phyloP scores from a whole-genome alignment of 352 stramenopile genomes.

The Sclerospora graminicola region DNA sequence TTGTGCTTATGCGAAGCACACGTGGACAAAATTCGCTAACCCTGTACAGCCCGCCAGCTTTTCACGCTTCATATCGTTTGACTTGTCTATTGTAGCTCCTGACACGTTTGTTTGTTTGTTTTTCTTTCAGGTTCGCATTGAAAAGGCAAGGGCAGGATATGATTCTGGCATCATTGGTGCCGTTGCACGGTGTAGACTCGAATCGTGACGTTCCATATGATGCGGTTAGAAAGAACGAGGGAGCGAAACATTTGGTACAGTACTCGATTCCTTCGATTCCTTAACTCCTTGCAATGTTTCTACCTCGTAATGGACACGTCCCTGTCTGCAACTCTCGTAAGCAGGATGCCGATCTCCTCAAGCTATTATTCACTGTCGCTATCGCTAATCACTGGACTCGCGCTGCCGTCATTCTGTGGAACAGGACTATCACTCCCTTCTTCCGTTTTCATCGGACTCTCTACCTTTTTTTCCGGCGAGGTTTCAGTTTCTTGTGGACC shows the following conservation, averaged over 20 bases:
- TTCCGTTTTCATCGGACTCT: conserved; percentile 5
- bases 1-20: conserved; percentile 48
- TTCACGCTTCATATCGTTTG: too few species aligned
- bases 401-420: conserved; percentile 23
- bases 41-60: conserved; percentile 25
- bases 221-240: conserved; percentile 1
- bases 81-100: not conserved
- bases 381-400: conserved; percentile 64
- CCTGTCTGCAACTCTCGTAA: too few species aligned
- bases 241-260: too few species aligned
- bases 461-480: conserved; percentile 3
- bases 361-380: conserved; percentile 65
- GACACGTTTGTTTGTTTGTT: not conserved
- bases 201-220: conserved; percentile 5
- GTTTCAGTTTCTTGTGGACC: conserved; percentile 18
- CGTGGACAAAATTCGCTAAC: conserved; percentile 65
- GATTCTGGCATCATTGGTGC: conserved; percentile 76
- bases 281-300: too few species aligned
- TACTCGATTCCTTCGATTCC: too few species aligned
- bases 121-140: conserved; percentile 43
- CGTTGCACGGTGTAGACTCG: conserved; percentile 30
- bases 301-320: too few species aligned
- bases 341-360: conserved; percentile 10
- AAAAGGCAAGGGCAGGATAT: conserved; percentile 75
- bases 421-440: conserved; percentile 18